phyloP scores from a whole-genome alignment of 805 yeast species.

The Yamadazyma philogaea region DNA sequence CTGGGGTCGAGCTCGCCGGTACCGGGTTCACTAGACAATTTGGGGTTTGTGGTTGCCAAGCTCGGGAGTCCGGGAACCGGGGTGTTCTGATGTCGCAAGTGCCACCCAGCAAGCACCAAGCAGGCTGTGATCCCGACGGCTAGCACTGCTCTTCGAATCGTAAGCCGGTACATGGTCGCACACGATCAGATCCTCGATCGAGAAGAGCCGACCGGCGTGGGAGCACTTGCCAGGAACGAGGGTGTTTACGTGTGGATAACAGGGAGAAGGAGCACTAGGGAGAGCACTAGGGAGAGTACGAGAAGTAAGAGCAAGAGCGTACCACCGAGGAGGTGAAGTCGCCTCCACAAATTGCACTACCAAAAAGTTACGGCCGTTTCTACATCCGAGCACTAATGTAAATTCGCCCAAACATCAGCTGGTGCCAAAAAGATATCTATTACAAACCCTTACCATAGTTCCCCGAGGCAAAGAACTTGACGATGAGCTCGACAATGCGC shows the following conservation, averaged over 20 bases:
- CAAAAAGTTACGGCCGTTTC: too few species aligned
- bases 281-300: too few species aligned
- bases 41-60: not conserved
- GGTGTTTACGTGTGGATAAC: too few species aligned
- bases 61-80: not conserved
- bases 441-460: slow-evolving; percentile 85
- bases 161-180: not conserved
- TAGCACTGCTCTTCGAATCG: not conserved
- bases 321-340: too few species aligned
- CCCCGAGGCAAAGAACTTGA: slow-evolving; percentile 73
- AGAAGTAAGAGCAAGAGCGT: too few species aligned
- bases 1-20: too few species aligned
- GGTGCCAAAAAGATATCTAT: too few species aligned
- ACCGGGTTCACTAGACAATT: not conserved
- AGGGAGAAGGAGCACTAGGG: too few species aligned
- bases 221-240: too few species aligned
- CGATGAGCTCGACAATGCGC: slow-evolving; percentile 64
- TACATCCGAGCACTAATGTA: too few species aligned
- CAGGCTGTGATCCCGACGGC: not conserved
- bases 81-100: not conserved
- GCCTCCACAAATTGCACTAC: too few species aligned
- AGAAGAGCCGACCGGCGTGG: not conserved
- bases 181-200: not conserved
- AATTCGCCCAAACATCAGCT: too few species aligned
- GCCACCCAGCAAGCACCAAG: not conserved